phyloP scores from a whole-genome alignment of 2,329 filamentous ascomycete genomes.

The Chaetomium globosum region DNA sequence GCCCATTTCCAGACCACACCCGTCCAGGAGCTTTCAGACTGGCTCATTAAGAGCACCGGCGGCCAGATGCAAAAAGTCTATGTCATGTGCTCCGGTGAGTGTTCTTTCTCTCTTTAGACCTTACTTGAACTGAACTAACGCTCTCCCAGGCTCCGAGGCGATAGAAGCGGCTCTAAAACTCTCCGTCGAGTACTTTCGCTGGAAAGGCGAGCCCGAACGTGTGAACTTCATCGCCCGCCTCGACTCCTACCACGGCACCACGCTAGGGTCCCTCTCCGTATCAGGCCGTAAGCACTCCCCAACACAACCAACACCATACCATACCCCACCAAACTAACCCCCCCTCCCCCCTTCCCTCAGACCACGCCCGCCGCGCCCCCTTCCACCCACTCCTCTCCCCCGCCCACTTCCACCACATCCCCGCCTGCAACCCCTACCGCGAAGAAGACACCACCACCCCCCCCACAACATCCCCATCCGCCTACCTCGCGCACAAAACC shows the following conservation, averaged over 20 bases:
- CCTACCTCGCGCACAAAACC: slow-evolving; percentile 53
- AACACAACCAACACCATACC: neutral
- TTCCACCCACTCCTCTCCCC: slow-evolving; percentile 60
- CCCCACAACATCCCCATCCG: slow-evolving; percentile 34
- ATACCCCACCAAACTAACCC: neutral
- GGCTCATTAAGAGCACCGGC: slow-evolving; percentile 45
- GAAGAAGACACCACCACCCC: neutral
- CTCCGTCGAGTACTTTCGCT: slow-evolving; percentile 66
- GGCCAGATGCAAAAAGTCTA: slow-evolving; percentile 46
- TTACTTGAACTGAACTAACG: neutral
- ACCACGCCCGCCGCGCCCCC: slow-evolving; percentile 58
- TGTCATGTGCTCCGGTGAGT: slow-evolving; percentile 43
- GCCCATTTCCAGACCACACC: slow-evolving; percentile 57
- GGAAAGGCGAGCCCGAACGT: slow-evolving; percentile 55
- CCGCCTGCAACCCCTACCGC: slow-evolving; percentile 67
- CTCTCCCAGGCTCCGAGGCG: slow-evolving; percentile 62
- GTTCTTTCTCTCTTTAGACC: neutral
- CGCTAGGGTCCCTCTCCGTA: slow-evolving; percentile 62
- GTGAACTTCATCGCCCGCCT: slow-evolving; percentile 65
- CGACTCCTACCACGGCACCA: slow-evolving; percentile 71
- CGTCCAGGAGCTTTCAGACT: slow-evolving; percentile 52
- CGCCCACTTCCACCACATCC: slow-evolving; percentile 54
- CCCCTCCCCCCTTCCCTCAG: neutral
- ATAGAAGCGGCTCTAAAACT: slow-evolving; percentile 71
- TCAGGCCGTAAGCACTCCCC: slow-evolving; percentile 51